phyloP scores from a whole-genome alignment of 78 protist genomes.

The Dictyostelium purpureum region DNA sequence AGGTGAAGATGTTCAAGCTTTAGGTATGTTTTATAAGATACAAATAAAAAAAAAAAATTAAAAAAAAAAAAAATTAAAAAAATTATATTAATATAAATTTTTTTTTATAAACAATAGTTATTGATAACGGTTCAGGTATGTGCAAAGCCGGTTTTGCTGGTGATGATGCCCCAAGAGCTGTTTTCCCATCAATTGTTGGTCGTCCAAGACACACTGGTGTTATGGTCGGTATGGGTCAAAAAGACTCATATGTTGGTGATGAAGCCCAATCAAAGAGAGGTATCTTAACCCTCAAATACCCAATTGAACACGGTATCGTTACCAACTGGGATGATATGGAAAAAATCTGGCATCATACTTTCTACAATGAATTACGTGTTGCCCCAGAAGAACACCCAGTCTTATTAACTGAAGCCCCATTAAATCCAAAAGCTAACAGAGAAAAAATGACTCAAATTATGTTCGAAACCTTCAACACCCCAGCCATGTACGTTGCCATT shows the following conservation, averaged over 20 bases:
- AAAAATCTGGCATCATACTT: slow-evolving; percentile 32
- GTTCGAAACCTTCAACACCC: slow-evolving; percentile 75
- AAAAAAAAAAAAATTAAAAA: too few relatives aligned
- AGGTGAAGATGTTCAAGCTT: too few relatives aligned
- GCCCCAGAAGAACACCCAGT: slow-evolving; percentile 85
- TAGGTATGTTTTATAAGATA: too few relatives aligned
- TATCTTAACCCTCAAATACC: slow-evolving; percentile 71
- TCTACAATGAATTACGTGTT: slow-evolving; percentile 60
- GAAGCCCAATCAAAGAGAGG: slow-evolving; percentile 58
- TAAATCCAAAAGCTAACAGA: slow-evolving; percentile 74
- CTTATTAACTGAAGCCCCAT: slow-evolving; percentile 94
- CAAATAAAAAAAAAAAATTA: too few relatives aligned
- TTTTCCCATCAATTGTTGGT: slow-evolving; percentile 93
- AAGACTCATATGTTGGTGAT: slow-evolving; percentile 13
- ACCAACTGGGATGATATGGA: slow-evolving; percentile 45
- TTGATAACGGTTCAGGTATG: slow-evolving; percentile 96
- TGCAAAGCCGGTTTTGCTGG: slow-evolving; percentile 96
- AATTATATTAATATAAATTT: too few relatives aligned
- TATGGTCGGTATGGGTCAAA: slow-evolving; percentile 90
- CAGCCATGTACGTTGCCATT: slow-evolving; percentile 81
- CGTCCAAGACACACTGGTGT: slow-evolving; percentile 89
- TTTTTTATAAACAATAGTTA: too few relatives aligned
- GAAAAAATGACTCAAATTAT: slow-evolving; percentile 94
- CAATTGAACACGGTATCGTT: slow-evolving; percentile 54
- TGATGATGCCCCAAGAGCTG: slow-evolving; percentile 93